Evolutionary conservation across 768 basidiomycete species (phyloP), one percentile per base, ranked within the genome.

Genomic region (Russula compacta): DNA sequence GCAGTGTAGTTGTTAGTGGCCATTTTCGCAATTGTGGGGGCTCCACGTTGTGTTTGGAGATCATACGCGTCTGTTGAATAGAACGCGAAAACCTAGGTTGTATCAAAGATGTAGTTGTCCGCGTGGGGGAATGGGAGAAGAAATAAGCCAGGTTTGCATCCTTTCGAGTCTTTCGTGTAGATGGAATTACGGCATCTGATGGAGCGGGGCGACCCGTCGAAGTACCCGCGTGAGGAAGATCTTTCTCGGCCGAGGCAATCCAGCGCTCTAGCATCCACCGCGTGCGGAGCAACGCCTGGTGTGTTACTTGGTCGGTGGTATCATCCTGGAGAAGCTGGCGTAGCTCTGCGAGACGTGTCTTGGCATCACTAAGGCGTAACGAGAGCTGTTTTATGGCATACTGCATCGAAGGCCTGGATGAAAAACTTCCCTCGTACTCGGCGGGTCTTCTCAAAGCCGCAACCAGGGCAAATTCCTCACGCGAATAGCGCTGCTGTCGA

Each of bases 201-300:
- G 38, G 35, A 33, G 19, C 6, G 17, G 42, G 38, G 43, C 29
- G 39, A 29, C n/a, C 17, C 11, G 15, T 39, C 17, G 33, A 48
- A 17, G 53, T 32, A 19, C 19, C 49, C 44, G 39, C 35, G 5
- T 39, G 58, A 33, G 51, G 19, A 6, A 47, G 33, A 36, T 64
- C 63, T 8, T 54, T 54, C 44, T 66, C 47, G 5, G 58, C 38
- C 15, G 59, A 36, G 11, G 49, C 11, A 21, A 66, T 52, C 64
- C 64, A 66, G 10, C 40, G 64, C 42, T 66, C 64, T 24, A 43
- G 50, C 58, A 66, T 53, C 64, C 64, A 66, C 24, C 64, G 53
- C n/a, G 58, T 51, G 44, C 33, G 64, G 36, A 64, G 64, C 12
- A 57, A 33, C 21, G 48, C 43, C 9, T 57, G 14, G 43, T 60